A percentile compares a stretch with the other conserved stretches of the same genome.
These are phyloP conservation scores for Cinchona pubescens DNA, from an alignment of 257 asterid species.

Conservation along the genomic window DNA sequence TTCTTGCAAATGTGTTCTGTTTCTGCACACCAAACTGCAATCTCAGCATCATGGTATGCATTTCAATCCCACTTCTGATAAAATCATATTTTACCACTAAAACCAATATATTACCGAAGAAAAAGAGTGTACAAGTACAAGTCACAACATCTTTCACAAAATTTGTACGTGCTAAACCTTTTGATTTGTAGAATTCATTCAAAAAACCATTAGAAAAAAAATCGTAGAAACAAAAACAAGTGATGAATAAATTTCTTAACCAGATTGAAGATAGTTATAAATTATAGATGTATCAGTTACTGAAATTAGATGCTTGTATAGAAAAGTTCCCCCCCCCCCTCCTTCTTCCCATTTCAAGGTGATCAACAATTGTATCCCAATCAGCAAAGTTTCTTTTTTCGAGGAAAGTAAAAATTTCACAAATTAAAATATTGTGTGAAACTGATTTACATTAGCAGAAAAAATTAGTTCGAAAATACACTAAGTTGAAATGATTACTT, in stretches of 20 bases:
- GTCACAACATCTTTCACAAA: neutral
- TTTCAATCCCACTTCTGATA: too few species aligned
- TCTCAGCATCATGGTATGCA: neutral
- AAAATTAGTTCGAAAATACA: neutral
- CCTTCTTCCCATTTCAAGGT: neutral
- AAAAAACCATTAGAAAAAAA: too few species aligned
- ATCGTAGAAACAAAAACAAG: neutral
- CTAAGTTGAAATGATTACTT: neutral
- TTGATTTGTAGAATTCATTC: neutral
- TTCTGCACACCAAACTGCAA: neutral
- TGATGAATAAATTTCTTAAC: too few species aligned
- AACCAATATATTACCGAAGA: neutral
- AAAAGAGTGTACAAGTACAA: too few species aligned
- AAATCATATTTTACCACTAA: neutral
- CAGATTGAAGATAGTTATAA: neutral
- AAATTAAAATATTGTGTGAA: neutral
- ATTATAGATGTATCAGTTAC: neutral
- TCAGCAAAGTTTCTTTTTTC: neutral
- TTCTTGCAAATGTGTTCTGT: neutral
- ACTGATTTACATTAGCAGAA: neutral
- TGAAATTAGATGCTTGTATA: neutral
- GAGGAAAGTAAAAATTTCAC: neutral
- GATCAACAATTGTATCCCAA: neutral
- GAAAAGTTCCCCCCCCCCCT: neutral
- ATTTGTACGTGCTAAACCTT: too few species aligned